Evolutionary conservation across 164 flowering plant species (phyloP).

Genomic region (Macadamia tetraphylla): DNA sequence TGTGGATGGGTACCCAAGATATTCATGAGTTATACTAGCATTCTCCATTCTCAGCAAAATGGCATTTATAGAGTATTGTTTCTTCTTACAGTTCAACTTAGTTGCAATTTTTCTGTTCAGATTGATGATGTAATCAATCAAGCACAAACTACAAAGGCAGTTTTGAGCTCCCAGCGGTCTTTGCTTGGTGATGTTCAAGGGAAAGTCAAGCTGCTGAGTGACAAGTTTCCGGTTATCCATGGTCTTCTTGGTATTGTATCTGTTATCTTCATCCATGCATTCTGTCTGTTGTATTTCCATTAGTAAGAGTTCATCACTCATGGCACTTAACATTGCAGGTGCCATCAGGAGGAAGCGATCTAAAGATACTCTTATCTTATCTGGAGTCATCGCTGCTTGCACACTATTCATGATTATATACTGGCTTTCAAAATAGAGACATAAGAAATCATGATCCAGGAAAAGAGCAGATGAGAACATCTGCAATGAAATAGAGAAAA

Average conservation of each 20-base stretch:
- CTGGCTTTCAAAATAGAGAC: slow-evolving; percentile 63
- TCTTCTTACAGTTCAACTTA: not conserved
- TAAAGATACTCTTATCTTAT: slow-evolving; percentile 69
- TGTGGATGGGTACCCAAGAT: no score
- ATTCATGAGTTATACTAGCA: no score
- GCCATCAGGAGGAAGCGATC: slow-evolving; percentile 67
- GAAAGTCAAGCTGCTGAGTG: slow-evolving; percentile 66
- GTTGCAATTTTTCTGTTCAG: slow-evolving; percentile 25
- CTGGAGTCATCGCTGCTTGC: slow-evolving; percentile 82
- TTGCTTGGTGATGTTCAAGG: slow-evolving; percentile 79
- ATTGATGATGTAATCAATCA: slow-evolving; percentile 84
- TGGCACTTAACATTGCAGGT: slow-evolving; percentile 34
- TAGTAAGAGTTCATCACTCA: not conserved
- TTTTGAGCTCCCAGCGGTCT: slow-evolving; percentile 60
- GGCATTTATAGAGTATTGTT: no score
- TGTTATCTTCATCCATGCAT: not conserved
- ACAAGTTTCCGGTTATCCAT: slow-evolving; percentile 79
- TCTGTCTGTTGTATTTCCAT: not conserved
- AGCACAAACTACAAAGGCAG: slow-evolving; percentile 69
- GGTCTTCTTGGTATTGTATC: slow-evolving; percentile 57
- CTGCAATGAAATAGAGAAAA: not conserved
- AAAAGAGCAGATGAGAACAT: not conserved
- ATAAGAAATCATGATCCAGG: not conserved
- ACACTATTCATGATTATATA: slow-evolving; percentile 75
- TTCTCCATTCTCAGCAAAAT: no score